Evolutionary conservation across 106 monocot genomes (phyloP), one percentile per base, ranked within the genome.

Genomic region (Dendrobium huoshanense): DNA sequence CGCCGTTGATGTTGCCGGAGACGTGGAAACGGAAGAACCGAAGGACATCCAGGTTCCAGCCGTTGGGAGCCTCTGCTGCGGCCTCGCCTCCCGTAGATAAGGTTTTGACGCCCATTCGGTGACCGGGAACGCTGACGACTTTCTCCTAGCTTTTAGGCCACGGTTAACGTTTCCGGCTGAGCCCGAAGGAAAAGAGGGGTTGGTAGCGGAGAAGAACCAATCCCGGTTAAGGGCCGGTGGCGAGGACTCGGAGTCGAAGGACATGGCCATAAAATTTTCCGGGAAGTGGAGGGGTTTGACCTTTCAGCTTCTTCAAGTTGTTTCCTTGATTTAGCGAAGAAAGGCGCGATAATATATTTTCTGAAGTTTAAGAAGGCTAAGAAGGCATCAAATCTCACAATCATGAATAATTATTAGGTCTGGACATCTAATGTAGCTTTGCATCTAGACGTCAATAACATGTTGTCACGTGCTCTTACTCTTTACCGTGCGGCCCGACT

Each of bases 121-220:
- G 74, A 31, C n/a, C 43, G 74, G 74, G 74, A 75, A 75, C 43
- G 74, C 44, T 22, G 74, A 75, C 4, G 27, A 27, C 25, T n/a
- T 76, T 49, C 76, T 76, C 7, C 48, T 77, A 6, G 68, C 68
- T 18, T 78, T 56, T 41, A 73, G 73, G 24, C 41, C 18, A 68
- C 55, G 31, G 37, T 41, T 59, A 19, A 49, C 41, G 73, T 25
- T 41, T 51, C 68, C 58, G 5, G 58, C 2, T 2, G 56, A 31
- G 40, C 40, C 58, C 4, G 31, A 86, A 84, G 75, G 82, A 86
- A 75, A 86, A 81, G 27, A 67, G 13, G 51, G 82, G 79, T 70
- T 51, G 77, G 25, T 67, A 67, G 33, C 79, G 55, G 74, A 84
- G 81, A 91, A 91, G 80, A 88, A 88, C 91, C 91, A 91, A 72